Percentiles rank a stretch among this genome's conserved stretches.
Conservation (phyloP, 2,329 filamentous ascomycete species). For the Ophiostoma tasmaniense region DNA sequence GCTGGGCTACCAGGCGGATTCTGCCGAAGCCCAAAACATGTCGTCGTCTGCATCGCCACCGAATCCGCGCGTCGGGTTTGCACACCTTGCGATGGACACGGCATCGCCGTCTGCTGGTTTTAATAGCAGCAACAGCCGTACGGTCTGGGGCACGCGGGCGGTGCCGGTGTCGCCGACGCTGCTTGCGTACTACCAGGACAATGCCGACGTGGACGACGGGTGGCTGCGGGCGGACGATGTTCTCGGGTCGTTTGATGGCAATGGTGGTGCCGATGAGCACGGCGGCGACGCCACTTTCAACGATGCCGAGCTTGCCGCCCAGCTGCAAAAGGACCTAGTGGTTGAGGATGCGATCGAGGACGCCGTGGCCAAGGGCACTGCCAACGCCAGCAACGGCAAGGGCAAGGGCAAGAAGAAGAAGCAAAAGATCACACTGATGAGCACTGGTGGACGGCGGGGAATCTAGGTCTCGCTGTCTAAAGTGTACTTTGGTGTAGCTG, state of each 20-base stretch:
- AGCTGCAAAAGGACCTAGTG: conserved; percentile 46
- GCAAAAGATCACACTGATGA: conserved; percentile 66
- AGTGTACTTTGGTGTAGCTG: background rate
- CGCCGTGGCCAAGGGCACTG: conserved; percentile 13
- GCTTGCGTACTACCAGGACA: conserved; percentile 28
- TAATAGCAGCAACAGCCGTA: conserved; percentile 37
- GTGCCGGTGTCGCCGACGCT: conserved; percentile 53
- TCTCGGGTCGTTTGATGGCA: background rate
- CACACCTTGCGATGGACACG: conserved; percentile 67
- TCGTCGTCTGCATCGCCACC: conserved; percentile 35
- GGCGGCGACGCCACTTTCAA: conserved; percentile 55
- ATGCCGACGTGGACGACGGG: conserved; percentile 47
- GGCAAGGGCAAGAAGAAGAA: conserved; percentile 57
- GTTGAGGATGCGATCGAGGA: conserved; percentile 30
- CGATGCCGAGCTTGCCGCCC: conserved; percentile 48
- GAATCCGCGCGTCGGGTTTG: conserved; percentile 53
- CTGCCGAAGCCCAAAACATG: conserved; percentile 25
- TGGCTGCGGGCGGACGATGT: conserved; percentile 13
- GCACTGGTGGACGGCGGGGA: conserved; percentile 49
- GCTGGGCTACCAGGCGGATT: conserved; percentile 34
- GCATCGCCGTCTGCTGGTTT: conserved; percentile 60
- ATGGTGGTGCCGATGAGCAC: conserved; percentile 35
- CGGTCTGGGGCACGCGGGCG: conserved; percentile 84
- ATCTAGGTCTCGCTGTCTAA: conserved; percentile 12
- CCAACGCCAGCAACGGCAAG: conserved; percentile 25